These are phyloP conservation scores for Purshia tridentata DNA, from an alignment of 306 rosid genomes.

Conservation along the genomic window DNA sequence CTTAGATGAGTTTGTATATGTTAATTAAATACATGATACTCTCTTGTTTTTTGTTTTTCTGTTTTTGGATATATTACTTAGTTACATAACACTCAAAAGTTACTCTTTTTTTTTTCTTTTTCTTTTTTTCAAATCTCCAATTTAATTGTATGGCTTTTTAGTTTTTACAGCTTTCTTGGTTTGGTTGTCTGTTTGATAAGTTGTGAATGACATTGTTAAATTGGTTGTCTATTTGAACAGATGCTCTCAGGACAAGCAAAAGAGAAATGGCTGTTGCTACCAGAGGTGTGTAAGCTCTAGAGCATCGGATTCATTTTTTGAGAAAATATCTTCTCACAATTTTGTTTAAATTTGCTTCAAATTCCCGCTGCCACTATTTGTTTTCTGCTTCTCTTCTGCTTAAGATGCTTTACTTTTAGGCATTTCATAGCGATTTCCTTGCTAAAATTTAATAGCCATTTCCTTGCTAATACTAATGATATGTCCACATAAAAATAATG, in stretches of 20 bases:
- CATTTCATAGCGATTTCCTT: background rate
- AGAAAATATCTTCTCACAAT: background rate
- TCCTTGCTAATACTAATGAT: background rate
- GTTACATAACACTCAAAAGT: background rate
- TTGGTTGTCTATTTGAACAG: conserved; percentile 43
- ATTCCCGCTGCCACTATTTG: background rate
- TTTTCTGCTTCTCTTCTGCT: background rate
- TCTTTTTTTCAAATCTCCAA: background rate
- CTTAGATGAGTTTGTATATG: background rate
- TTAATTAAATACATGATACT: too few species aligned
- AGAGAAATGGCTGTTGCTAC: conserved; percentile 95
- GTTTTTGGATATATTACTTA: too few species aligned
- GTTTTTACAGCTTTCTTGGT: background rate
- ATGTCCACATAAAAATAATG: background rate
- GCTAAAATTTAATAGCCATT: background rate
- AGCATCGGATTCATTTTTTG: background rate
- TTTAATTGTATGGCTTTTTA: background rate
- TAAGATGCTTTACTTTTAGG: background rate
- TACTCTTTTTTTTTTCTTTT: background rate
- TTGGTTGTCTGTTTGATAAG: background rate
- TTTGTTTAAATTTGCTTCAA: background rate
- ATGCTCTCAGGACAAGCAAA: conserved; percentile 89
- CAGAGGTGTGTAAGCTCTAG: conserved; percentile 47
- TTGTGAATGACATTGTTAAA: background rate
- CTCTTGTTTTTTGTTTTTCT: background rate